phyloP scores from a whole-genome alignment of 2,329 filamentous ascomycete genomes.

The Fusarium armeniacum region DNA sequence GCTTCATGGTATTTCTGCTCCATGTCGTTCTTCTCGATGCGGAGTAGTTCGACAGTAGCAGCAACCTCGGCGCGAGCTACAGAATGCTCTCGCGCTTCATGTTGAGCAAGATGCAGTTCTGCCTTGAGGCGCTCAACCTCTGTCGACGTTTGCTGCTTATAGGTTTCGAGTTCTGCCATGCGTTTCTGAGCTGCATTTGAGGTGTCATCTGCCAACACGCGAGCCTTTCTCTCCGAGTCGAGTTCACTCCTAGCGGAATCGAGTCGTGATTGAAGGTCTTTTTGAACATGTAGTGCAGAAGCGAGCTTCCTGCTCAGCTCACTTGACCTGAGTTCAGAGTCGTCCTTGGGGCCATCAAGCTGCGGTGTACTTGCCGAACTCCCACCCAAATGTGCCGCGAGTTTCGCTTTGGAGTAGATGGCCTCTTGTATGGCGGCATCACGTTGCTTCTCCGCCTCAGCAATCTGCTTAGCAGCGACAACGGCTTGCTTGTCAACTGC shows the following conservation, averaged over 20 bases:
- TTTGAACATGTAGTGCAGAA: slow-evolving; percentile 81
- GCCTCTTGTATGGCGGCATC: slow-evolving; percentile 96
- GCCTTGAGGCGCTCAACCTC: slow-evolving; percentile 89
- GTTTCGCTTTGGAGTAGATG: slow-evolving; percentile 92
- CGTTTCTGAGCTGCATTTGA: slow-evolving; percentile 85
- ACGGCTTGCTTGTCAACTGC: slow-evolving; percentile 91
- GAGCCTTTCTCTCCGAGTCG: slow-evolving; percentile 83
- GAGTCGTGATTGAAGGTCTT: slow-evolving; percentile 82
- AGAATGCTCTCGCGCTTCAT: slow-evolving; percentile 83
- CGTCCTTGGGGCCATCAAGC: slow-evolving; percentile 71
- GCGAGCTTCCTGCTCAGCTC: slow-evolving; percentile 89
- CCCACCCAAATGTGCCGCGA: slow-evolving; percentile 80
- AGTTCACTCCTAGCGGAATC: slow-evolving; percentile 79
- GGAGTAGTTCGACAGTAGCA: slow-evolving; percentile 79
- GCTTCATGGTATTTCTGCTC: slow-evolving; percentile 76
- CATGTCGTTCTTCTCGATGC: slow-evolving; percentile 87
- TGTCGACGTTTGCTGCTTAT: slow-evolving; percentile 84
- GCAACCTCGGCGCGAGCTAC: slow-evolving; percentile 83
- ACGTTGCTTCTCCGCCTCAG: slow-evolving; percentile 93
- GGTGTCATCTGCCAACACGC: slow-evolving; percentile 90
- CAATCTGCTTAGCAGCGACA: slow-evolving; percentile 87
- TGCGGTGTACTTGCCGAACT: slow-evolving; percentile 74
- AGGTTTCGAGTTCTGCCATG: slow-evolving; percentile 85
- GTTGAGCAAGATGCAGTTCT: slow-evolving; percentile 85
- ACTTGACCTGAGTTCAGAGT: slow-evolving; percentile 67